Base-by-base conservation (phyloP, 2,329 filamentous ascomycete genomes). In the Colletotrichum chrysophilum region DNA sequence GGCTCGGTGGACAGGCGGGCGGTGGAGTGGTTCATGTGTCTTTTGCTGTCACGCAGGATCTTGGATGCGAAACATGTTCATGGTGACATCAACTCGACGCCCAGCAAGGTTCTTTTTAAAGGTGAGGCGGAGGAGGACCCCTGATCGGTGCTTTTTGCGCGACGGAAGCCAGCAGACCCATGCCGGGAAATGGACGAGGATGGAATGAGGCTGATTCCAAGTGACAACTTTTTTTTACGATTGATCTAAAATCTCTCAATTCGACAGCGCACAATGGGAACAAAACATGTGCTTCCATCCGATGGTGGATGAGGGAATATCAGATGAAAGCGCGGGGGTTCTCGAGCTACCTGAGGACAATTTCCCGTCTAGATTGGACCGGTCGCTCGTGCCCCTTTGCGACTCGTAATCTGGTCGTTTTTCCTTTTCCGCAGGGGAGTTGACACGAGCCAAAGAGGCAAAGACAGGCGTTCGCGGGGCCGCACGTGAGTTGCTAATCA, bases 271-370 rank as follows among this genome's bases (percentile, higher is more conserved):
- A 38, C 43, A 21, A 64, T 26, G 13, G 7, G 12, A 24, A 48
- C 43, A 30, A 48, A 60, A 68, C 52, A 60, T 14, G 32, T 32
- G 48, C 30, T 26, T 58, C 16, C 16, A 69, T 43, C 43, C 38
- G 30, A 64, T 55, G 18, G 55, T 58, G 18, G 36, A 48, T 26
- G 32, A 43, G 26, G 66, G 28, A 24, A 58, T 36, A 64, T 55
- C 36, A 64, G 58, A 60, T 18, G 18, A 48, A 48, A 36, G 56
- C 28, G 36, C 38, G 18, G 43, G 43, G 69, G 68, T 60, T 16
- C 55, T 60, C 72, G 64, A 43, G 64, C 73, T 64, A 73, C 70
- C 73, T 73, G 70, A 75, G 56, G 56, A 56, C 73, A 73, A 75
- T 75, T 75, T 75, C 73, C 43, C 70, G 73, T 62, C 34, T 48